Evolutionary conservation across 495 filamentous ascomycete species (phyloP), one percentile per base, ranked within the genome.

Genomic region (Acidiella bohemica): DNA sequence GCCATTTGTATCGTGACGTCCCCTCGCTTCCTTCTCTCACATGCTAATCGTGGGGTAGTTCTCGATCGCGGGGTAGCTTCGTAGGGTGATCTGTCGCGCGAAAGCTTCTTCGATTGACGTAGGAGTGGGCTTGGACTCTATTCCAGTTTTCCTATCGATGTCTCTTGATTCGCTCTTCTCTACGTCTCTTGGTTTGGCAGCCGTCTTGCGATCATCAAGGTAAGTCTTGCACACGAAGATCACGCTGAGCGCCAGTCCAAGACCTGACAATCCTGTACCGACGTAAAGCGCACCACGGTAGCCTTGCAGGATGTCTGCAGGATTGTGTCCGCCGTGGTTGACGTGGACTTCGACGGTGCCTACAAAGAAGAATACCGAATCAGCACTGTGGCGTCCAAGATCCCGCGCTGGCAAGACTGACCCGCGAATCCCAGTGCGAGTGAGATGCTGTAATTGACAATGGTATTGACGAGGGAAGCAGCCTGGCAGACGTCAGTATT

Each of bases 381-480:
- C n/a, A n/a, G n/a, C n/a, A n/a, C n/a, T n/a, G n/a, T n/a, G n/a
- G n/a, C n/a, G n/a, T n/a, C n/a, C n/a, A n/a, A n/a, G n/a, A n/a
- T n/a, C n/a, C n/a, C n/a, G n/a, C n/a, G n/a, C n/a, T n/a, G n/a
- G n/a, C n/a, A n/a, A n/a, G 7, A 27, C 25, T 27, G 7, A 27
- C 25, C 76, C 0, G 75, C 77, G 36, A 82, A 60, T 0, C 79
- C 79, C 6, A 84, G 53, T 0, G 75, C 76, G n/a, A 81, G 50
- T 0, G 68, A 71, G 39, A 83, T 78, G 31, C 62, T 67, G 44
- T 81, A 83, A 42, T 81, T 80, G 33, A 80, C 70, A 5, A 75
- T 60, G 0, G 76, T 80, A 30, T 62, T 75, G 11, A 81, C 70
- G 17, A 85, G 54, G n/a, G 63, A 70, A 0, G 72, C 73, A 3